Evolutionary conservation across 495 filamentous ascomycete genomes (phyloP), one percentile per base, ranked within the genome.

Genomic region (Bryoglossum gracile): DNA sequence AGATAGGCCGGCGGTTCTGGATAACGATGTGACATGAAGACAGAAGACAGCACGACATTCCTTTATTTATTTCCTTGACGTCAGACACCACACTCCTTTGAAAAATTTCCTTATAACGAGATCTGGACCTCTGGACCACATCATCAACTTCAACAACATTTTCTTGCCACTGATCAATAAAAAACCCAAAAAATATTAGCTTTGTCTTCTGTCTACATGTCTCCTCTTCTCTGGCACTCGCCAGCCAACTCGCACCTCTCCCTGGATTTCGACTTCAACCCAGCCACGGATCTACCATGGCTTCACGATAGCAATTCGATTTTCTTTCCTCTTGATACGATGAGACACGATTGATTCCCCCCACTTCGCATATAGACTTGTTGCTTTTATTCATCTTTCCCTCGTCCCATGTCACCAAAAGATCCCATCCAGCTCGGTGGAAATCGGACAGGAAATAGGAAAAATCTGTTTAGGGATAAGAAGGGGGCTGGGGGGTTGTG

Each of bases 41-140:
- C 35, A 43, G 46, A 51, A 50, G 40, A 57, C 46, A 34, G 45
- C 50, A 60, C 54, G 13, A 60, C 57, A 57, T 47, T 60, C 57
- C 10, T 55, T 59, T 60, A 13, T 45, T 22, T 35, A 36, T 57
- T 57, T 54, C 54, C 48, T 56, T 53, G 33, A 52, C 32, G 48
- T 53, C 42, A 50, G 46, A 49, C 47, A 38, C 52, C 24, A 43
- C 25, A 52, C 16, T 40, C 46, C 21, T 39, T 49, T 42, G 24
- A 21, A 39, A n/a, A 11, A 34, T 51, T 51, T 51, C 22, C 26
- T 50, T 47, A 26, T 11, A 39, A 18, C n/a, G n/a, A n/a, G n/a
- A n/a, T n/a, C n/a, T n/a, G n/a, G n/a, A n/a, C 25, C 35, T 30
- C 13, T 13, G 25, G 43, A 3, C 14, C 45, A 41, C 37, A 9